These are phyloP conservation scores for Graphilbum fragrans DNA, from an alignment of 2,329 filamentous ascomycete species.

Conservation along the genomic window DNA sequence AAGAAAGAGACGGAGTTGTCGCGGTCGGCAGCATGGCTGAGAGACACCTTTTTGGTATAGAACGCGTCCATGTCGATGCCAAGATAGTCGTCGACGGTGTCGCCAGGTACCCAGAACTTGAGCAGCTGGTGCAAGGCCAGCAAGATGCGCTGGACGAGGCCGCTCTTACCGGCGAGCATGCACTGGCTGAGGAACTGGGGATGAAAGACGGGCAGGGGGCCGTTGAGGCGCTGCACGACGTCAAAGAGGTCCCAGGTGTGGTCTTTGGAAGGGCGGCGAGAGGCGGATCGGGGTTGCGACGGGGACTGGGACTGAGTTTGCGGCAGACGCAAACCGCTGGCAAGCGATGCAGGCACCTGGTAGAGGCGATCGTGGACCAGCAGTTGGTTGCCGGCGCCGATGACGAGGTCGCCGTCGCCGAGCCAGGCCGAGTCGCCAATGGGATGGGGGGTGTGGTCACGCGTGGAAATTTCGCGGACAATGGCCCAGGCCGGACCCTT, in stretches of 20 bases:
- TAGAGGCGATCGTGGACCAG: slow-evolving; percentile 75
- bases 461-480: slow-evolving; percentile 70
- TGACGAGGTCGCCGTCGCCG: slow-evolving; percentile 68
- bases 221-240: slow-evolving; percentile 72
- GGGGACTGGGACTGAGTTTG: slow-evolving; percentile 12
- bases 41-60: slow-evolving; percentile 27
- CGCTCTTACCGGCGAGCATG: slow-evolving; percentile 66
- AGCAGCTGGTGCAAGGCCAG: slow-evolving; percentile 61
- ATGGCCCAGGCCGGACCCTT: slow-evolving; percentile 81
- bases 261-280: slow-evolving; percentile 19
- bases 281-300: too few species aligned
- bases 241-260: slow-evolving; percentile 63
- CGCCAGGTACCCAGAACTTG: slow-evolving; percentile 74
- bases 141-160: slow-evolving; percentile 60
- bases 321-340: slow-evolving; percentile 37
- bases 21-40: neutral
- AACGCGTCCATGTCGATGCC: slow-evolving; percentile 52
- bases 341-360: slow-evolving; percentile 46
- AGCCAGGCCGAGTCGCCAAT: slow-evolving; percentile 93
- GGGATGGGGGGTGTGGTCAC: slow-evolving; percentile 73
- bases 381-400: slow-evolving; percentile 84
- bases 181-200: slow-evolving; percentile 84
- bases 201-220: slow-evolving; percentile 80
- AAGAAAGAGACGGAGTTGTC: slow-evolving; percentile 21
- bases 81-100: slow-evolving; percentile 67